Evolutionary conservation across 2,329 filamentous ascomycete genomes (phyloP).

Genomic region (Ophiocordyceps unilateralis): DNA sequence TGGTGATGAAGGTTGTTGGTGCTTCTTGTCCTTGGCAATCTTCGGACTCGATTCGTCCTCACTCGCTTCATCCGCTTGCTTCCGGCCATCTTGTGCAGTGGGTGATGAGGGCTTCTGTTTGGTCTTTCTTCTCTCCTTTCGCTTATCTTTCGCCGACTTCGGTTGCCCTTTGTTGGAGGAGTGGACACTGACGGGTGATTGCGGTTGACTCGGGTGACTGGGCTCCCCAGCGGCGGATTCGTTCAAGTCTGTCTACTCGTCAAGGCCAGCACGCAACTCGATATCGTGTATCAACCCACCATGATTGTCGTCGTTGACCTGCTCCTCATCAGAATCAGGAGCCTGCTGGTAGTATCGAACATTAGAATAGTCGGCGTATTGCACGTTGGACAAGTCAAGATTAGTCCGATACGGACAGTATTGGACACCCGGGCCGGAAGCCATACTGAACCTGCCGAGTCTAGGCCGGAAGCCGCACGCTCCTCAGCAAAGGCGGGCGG

Average conservation of each 20-base stretch:
- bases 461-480: conserved; percentile 7
- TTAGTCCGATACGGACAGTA: conserved; percentile 22
- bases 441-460: conserved; percentile 24
- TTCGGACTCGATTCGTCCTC: conserved; percentile 3
- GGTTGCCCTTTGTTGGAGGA: background rate
- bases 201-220: background rate
- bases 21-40: conserved; percentile 9
- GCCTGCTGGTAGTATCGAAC: conserved; percentile 9
- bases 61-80: background rate
- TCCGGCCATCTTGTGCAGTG: background rate
- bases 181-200: background rate
- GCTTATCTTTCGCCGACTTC: background rate
- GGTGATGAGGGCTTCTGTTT: background rate
- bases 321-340: conserved; percentile 23
- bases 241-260: background rate
- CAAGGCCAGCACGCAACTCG: background rate
- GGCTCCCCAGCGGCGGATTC: background rate
- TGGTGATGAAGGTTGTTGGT: conserved; percentile 4
- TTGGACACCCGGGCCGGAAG: conserved; percentile 16
- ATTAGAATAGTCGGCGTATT: conserved; percentile 13
- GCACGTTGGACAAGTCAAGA: conserved; percentile 22
- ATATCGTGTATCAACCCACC: conserved; percentile 3
- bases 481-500: conserved; percentile 9
- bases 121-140: background rate
- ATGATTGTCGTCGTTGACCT: conserved; percentile 4